Conservation (phyloP, 441 rosid genomes). For the Syzygium malaccense region DNA sequence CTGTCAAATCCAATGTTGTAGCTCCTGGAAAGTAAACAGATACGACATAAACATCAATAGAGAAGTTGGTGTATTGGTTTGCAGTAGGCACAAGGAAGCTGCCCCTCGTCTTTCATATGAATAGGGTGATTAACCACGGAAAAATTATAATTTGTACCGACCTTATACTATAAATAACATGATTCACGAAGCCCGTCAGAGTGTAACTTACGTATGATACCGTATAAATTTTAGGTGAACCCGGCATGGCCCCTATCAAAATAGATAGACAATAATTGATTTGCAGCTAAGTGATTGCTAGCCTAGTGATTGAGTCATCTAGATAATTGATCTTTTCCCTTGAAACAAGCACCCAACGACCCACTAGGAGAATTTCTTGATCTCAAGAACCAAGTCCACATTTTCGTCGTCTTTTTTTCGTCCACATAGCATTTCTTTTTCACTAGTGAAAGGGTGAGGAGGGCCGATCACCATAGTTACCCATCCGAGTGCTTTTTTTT, state of each 20-base stretch:
- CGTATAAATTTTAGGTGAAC: not conserved
- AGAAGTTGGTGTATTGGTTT: not conserved
- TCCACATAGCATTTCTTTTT: not conserved
- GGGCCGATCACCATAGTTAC: not conserved
- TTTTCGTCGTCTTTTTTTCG: not conserved
- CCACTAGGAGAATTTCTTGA: not conserved
- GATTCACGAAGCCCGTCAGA: not conserved
- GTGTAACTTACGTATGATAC: rapidly evolving
- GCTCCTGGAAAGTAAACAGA: not conserved
- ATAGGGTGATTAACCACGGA: not conserved
- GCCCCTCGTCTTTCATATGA: not conserved
- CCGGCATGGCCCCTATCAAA: rapidly evolving
- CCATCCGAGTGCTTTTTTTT: not conserved
- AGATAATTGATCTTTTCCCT: not conserved
- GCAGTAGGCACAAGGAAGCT: not conserved
- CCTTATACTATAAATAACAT: not conserved
- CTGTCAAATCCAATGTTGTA: not conserved
- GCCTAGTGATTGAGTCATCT: not conserved
- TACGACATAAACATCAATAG: not conserved
- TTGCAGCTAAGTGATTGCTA: not conserved
- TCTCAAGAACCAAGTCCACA: not conserved
- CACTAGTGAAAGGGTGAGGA: not conserved
- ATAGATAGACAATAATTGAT: not conserved
- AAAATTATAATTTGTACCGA: not conserved
- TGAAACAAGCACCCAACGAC: not conserved